A percentile compares a stretch with the other conserved stretches of the same genome.
phyloP scores from a whole-genome alignment of 306 rosid genomes.

The Trifolium fragiferum region DNA sequence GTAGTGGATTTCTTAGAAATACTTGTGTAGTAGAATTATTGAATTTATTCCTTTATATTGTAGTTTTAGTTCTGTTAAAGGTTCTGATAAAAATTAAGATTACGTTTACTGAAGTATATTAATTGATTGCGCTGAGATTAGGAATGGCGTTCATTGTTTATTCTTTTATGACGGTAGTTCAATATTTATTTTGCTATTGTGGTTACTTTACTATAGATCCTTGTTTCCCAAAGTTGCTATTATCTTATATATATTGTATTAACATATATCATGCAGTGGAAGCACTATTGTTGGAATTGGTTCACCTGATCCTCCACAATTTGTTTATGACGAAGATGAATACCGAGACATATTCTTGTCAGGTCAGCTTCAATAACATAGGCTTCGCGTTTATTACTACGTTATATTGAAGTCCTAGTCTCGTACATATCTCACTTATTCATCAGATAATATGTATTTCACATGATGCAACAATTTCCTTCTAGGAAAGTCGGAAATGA shows the following conservation, averaged over 20 bases:
- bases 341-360: conserved; percentile 82
- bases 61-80: conserved; percentile 4
- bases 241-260: conserved; percentile 37
- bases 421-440: not conserved
- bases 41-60: conserved; percentile 4
- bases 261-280: conserved; percentile 72
- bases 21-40: conserved; percentile 16
- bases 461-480: not conserved
- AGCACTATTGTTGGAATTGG: conserved; percentile 98
- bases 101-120: not conserved
- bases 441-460: conserved; percentile 10
- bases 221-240: conserved; percentile 12
- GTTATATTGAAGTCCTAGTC: conserved; percentile 5
- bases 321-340: conserved; percentile 80
- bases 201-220: not conserved
- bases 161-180: not conserved
- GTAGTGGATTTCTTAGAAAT: not conserved
- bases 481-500: not conserved
- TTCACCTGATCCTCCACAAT: conserved; percentile 96
- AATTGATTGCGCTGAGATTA: not conserved
- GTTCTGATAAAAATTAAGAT: not conserved
- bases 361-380: conserved; percentile 55
- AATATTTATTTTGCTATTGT: conserved; percentile 10
- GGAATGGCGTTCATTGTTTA: not conserved
- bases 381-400: not conserved